Conservation (phyloP, 805 yeast genomes). For the Starmera quercuum region DNA sequence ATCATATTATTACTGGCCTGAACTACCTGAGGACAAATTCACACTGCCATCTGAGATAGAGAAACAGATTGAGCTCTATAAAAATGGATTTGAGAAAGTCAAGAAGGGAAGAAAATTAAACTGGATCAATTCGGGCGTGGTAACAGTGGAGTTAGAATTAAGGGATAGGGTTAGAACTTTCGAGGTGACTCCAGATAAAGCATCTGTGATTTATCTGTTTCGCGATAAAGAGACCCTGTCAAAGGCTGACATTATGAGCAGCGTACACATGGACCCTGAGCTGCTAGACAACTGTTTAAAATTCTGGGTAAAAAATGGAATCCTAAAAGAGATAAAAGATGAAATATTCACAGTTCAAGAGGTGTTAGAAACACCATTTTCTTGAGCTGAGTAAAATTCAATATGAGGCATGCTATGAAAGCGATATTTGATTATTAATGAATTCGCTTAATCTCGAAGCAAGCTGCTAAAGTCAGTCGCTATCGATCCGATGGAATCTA, state of each 20-base stretch:
- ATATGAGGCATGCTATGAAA: too few relatives aligned
- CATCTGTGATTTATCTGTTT: slow-evolving; percentile 51
- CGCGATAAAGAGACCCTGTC: slow-evolving; percentile 21
- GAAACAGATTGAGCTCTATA: slow-evolving; percentile 34
- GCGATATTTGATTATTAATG: too few relatives aligned
- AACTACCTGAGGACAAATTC: slow-evolving; percentile 23
- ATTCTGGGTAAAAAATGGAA: slow-evolving; percentile 60
- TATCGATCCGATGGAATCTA: too few relatives aligned
- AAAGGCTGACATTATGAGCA: slow-evolving; percentile 23
- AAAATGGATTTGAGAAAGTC: slow-evolving; percentile 29
- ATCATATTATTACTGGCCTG: slow-evolving; percentile 81
- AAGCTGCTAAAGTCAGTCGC: too few relatives aligned
- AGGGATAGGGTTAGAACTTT: slow-evolving; percentile 32
- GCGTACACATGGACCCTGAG: slow-evolving; percentile 35
- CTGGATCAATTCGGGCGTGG: slow-evolving; percentile 52
- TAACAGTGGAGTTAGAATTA: slow-evolving; percentile 51
- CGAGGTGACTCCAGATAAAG: slow-evolving; percentile 62
- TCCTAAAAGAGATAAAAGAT: slow-evolving; percentile 32
- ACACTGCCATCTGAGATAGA: slow-evolving; percentile 37
- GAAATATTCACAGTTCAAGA: slow-evolving; percentile 6
- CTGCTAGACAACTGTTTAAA: slow-evolving; percentile 31
- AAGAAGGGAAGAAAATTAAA: slow-evolving; percentile 54
- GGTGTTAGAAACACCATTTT: too few relatives aligned
- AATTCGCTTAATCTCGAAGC: too few relatives aligned
- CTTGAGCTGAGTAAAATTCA: too few relatives aligned